A percentile compares a stretch with the other conserved stretches of the same genome.
Evolutionary conservation across 331 rosid genomes (phyloP).

Genomic region (Spiraea crenata): DNA sequence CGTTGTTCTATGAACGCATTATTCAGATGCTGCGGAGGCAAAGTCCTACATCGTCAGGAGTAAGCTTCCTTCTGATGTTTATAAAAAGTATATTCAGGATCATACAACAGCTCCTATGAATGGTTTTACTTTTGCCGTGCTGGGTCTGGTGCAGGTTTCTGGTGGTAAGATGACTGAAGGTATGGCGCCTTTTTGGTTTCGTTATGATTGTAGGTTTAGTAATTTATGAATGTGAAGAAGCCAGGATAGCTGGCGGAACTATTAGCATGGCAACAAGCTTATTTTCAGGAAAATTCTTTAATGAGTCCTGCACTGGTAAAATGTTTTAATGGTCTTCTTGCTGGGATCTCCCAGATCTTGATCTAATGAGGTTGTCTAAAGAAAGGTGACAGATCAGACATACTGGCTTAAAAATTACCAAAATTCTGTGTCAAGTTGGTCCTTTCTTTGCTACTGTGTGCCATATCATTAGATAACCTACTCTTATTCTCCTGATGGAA

Average conservation of each 20-base stretch:
- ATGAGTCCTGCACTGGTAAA: background rate
- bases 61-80: conserved; percentile 55
- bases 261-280: background rate
- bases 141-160: conserved; percentile 75
- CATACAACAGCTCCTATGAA: conserved; percentile 46
- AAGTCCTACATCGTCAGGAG: conserved; percentile 72
- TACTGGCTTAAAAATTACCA: no score
- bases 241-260: background rate
- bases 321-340: background rate
- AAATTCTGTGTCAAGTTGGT: background rate
- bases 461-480: conserved; percentile 7
- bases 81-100: conserved; percentile 68
- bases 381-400: background rate
- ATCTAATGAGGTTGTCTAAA: background rate
- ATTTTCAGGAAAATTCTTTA: background rate
- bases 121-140: conserved; percentile 72
- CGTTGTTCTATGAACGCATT: background rate
- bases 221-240: background rate
- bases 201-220: background rate
- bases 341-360: background rate
- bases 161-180: conserved; percentile 92
- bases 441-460: background rate
- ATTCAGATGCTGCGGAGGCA: conserved; percentile 54
- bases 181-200: conserved; percentile 23
- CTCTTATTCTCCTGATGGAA: conserved; percentile 23